Conservation (phyloP, 768 basidiomycete species). For the Lyophyllum shimeji region DNA sequence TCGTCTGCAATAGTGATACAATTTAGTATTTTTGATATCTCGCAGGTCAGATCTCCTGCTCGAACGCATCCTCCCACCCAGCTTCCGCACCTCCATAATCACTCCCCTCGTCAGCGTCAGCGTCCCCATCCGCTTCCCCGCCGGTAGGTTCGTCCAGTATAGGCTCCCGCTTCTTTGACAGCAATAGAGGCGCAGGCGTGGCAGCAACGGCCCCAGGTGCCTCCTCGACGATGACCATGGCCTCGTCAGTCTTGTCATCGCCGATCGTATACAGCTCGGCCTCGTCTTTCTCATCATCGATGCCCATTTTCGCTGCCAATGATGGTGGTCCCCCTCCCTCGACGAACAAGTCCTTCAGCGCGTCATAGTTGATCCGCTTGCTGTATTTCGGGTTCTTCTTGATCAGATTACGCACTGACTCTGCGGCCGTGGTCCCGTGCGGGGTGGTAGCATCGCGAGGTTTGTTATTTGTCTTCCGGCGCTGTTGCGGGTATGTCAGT, state of each 20-base stretch:
- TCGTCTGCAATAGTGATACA: conserved; percentile 5
- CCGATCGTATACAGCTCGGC: conserved; percentile 41
- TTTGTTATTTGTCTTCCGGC: conserved; percentile 60
- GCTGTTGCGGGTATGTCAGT: conserved; percentile 37
- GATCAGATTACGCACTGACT: conserved; percentile 74
- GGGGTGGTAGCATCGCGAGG: conserved; percentile 77
- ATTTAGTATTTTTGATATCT: not conserved
- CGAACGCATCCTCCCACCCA: conserved; percentile 57
- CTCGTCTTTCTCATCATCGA: conserved; percentile 45
- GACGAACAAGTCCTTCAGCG: conserved; percentile 76
- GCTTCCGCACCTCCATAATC: conserved; percentile 57
- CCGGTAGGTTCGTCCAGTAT: conserved; percentile 18
- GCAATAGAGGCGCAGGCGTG: conserved; percentile 18
- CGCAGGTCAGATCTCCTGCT: conserved; percentile 61
- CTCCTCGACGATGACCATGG: conserved; percentile 43
- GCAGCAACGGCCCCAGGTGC: conserved; percentile 36
- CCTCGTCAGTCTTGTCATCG: conserved; percentile 40
- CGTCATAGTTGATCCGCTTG: conserved; percentile 93
- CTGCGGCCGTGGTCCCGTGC: conserved; percentile 69
- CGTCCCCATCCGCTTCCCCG: conserved; percentile 26
- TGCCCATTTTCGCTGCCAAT: conserved; percentile 26
- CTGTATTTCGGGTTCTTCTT: conserved; percentile 88
- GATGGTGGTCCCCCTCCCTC: conserved; percentile 37
- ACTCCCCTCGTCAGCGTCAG: conserved; percentile 40
- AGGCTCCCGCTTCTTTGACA: conserved; percentile 20